Evolutionary conservation across 225 moss, liverwort and hornwort genomes (phyloP).

Genomic region (Polytrichum formosum): DNA sequence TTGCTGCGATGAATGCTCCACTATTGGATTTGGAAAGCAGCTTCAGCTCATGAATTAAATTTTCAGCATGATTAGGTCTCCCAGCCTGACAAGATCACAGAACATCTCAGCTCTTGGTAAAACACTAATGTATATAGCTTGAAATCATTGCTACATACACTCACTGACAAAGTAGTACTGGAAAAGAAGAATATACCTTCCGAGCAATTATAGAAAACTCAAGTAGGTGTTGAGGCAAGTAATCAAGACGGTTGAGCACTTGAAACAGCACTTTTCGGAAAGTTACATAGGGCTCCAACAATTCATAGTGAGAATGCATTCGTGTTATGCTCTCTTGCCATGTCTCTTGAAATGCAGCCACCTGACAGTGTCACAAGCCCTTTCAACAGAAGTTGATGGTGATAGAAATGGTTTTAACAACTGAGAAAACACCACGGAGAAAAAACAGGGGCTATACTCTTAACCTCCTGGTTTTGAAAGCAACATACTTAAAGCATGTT

Average conservation of each 20-base stretch:
- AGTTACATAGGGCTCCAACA: slow-evolving; percentile 82
- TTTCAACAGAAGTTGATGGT: too few relatives aligned
- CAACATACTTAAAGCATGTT: too few relatives aligned
- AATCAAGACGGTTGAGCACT: slow-evolving; percentile 70
- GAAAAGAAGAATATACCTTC: slow-evolving; percentile 52
- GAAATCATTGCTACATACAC: too few relatives aligned
- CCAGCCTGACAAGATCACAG: slow-evolving; percentile 61
- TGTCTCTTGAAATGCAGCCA: slow-evolving; percentile 52
- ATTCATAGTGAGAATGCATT: slow-evolving; percentile 84
- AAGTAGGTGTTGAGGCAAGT: slow-evolving; percentile 81
- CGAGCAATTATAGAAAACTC: slow-evolving; percentile 81
- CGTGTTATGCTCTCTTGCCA: slow-evolving; percentile 81
- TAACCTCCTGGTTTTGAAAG: too few relatives aligned
- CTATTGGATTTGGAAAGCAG: slow-evolving; percentile 35
- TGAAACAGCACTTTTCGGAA: slow-evolving; percentile 86
- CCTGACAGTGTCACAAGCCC: slow-evolving; percentile 29
- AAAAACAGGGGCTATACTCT: too few relatives aligned
- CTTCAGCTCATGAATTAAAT: slow-evolving; percentile 81
- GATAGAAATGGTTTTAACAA: too few relatives aligned
- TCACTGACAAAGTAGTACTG: background rate
- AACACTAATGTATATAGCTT: too few relatives aligned
- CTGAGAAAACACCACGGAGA: too few relatives aligned
- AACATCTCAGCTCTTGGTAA: background rate
- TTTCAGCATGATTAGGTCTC: slow-evolving; percentile 84
- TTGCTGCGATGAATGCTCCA: slow-evolving; percentile 19